Base-by-base conservation (phyloP, 73 alveolate species). In the Halteria grandinella region DNA sequence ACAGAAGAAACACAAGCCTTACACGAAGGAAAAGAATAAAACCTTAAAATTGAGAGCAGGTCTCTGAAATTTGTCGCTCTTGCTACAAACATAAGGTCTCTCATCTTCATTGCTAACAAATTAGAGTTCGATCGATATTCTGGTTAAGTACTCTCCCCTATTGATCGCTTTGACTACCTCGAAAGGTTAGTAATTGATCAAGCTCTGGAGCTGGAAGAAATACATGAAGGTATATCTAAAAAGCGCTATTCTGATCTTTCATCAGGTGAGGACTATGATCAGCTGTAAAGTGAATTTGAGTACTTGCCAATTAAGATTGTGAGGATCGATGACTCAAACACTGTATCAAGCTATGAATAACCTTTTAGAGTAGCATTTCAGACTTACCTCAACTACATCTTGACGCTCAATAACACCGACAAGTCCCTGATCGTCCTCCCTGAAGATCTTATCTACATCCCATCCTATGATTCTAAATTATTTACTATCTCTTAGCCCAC, bases 1-100 rank as follows among this genome's bases (percentile, higher is more conserved):
- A 18, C 36, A 39, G 18, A 1, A 2, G 21, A 39, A 17, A 5
- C 10, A 37, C 23, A 11, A 14, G n/a, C 28, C 36, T 39, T 8
- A 4, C 14, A 40, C 7, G 12, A 62, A 62, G 18, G 11, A 62
- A 2, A 62, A 62, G 59, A 6, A 15, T 23, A 36, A 4, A 5
- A 24, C 36, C 25, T 39, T 39, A 34, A 39, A 11, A n/a, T 24
- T 7, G 59, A 11, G 62, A n/a, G n/a, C n/a, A n/a, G n/a, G n/a
- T n/a, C 7, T 2, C 21, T 62, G 10, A 20, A 43, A 8, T 21
- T 18, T 44, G 24, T 66, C 15, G n/a, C 43, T 8, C 2, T 66
- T 10, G 66, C 14, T 25, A 45, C 80, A 12, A 27, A 66, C 47
- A 10, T 66, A 40, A 41, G 80, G 20, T 66, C 80, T 14, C 17